Base-by-base conservation (phyloP, 2,329 filamentous ascomycete species). In the Apiospora hydei region DNA sequence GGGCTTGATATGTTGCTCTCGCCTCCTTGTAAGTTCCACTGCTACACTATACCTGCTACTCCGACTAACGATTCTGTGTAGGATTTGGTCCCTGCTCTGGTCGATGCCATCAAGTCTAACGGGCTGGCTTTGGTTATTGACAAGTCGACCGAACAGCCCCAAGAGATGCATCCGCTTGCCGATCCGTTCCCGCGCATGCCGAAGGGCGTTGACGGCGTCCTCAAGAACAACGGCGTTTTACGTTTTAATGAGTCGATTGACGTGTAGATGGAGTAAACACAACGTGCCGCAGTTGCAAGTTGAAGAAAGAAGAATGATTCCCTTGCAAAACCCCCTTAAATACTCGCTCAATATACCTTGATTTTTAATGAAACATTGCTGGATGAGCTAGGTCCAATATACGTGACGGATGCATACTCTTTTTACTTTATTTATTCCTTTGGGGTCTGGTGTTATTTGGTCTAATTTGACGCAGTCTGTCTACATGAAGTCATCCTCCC, bases 211-310 rank as follows among this genome's bases (percentile, higher is more conserved):
- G 96, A 98, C 81, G 96, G 96, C 13, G 88, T 97, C 73, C 85
- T 98, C 80, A 94, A 91, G 84, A 90, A 89, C 68, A 95, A 97
- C 80, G 96, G 96, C 14, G 93, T 98, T 75, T 84, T 99, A 81
- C 89, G 93, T 76, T 99, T 99, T 82, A 97, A 96, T 81, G 95
- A 98, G 83, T 94, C 92, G 74, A 94, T 98, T 85, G 93, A 95
- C 79, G 87, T 90, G 81, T 90, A 84, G 82, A 68, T 18, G 57
- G 30, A 66, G 3, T 18, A 34, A 34, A 38, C 11, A n/a, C 13
- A 41, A 21, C 11, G n/a, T 10, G 49, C 49, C 49, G 49, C 11
- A 26, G 49, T 5, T 51, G 49, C 49, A 24, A 51, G 49, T 14
- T 5, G 49, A 14, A 24, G 49, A 51, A 51, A 49, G 46, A 49